These are phyloP conservation scores for Ramichloridium luteum DNA, from an alignment of 2,329 filamentous ascomycete genomes.

Conservation along the genomic window DNA sequence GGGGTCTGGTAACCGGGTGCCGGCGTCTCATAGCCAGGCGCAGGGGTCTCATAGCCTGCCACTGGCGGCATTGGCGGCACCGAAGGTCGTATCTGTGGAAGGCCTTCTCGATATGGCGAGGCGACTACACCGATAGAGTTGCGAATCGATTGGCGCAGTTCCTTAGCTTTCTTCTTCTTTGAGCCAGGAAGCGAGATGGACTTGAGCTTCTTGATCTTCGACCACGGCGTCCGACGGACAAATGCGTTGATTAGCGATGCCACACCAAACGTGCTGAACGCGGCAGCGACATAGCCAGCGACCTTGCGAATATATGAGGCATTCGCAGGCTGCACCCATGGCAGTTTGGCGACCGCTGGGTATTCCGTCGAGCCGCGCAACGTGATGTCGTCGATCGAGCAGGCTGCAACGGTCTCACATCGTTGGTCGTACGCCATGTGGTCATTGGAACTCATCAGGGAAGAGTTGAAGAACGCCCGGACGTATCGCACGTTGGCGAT, in stretches of 20 bases:
- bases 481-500: conserved; percentile 35
- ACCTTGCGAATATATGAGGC: conserved; percentile 11
- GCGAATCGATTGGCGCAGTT: conserved; percentile 11
- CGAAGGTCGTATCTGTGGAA: no score
- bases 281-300: conserved; percentile 19
- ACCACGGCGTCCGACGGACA: conserved; percentile 18
- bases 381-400: conserved; percentile 19
- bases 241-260: conserved; percentile 19
- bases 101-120: no score
- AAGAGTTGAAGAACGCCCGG: conserved; percentile 40
- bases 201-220: conserved; percentile 13
- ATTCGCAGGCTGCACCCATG: conserved; percentile 10
- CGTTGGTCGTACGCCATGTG: conserved; percentile 8
- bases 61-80: not conserved
- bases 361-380: conserved; percentile 17
- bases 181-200: conserved; percentile 10
- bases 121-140: conserved; percentile 7
- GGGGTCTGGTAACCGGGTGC: conserved; percentile 12
- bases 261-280: conserved; percentile 18
- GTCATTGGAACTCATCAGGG: conserved; percentile 24
- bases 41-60: not conserved
- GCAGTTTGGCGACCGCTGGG: conserved; percentile 8
- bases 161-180: conserved; percentile 8
- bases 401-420: conserved; percentile 10
- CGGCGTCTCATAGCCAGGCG: conserved; percentile 7